Base-by-base conservation (phyloP, 1,139 yeast genomes). In the Chernovozyma aurita region DNA sequence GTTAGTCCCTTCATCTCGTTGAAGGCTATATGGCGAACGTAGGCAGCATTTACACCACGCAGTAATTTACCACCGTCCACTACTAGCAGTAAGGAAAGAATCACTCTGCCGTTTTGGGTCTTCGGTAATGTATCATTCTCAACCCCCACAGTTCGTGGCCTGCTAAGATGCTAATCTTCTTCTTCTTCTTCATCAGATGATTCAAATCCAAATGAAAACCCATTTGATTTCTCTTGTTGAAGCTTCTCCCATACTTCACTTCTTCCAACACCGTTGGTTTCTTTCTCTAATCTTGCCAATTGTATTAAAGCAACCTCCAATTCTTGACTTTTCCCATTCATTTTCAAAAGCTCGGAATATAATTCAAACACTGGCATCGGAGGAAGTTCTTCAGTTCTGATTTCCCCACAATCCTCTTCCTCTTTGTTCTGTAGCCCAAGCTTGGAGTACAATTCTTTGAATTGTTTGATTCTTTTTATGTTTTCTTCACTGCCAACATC, bases 301-400 rank as follows among this genome's bases (percentile, higher is more conserved):
- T 57, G 55, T 11, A 38, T 42, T 20, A 72, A 43, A 0, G 73
- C 76, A 1, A 47, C 43, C 0, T 53, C 47, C 25, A 78, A 50
- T 16, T 59, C 54, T 1, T 46, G 47, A 14, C 47, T 44, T 36
- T 63, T 53, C 0, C 73, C 74, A 44, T 56, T 62, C 20, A 41
- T 47, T 24, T 49, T 46, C 51, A 67, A 52, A 24, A 80, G 59
- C 40, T 71, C 76, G 28, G 65, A 55, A 50, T 80, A 80, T 30
- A 78, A 62, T 41, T 79, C 84, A 46, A 53, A 79, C 2, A 80
- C 64, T 1, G 88, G 88, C 50, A 80, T 61, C 7, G 69, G 55
- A 2, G 73, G 72, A 41, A 59, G 55, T 36, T 45, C 45, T 3
- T 53, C 44, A 27, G 50, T 42, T 24, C 40, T 41, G 33, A 65